Conservation (phyloP, 768 basidiomycete species). For the Suillus discolor region DNA sequence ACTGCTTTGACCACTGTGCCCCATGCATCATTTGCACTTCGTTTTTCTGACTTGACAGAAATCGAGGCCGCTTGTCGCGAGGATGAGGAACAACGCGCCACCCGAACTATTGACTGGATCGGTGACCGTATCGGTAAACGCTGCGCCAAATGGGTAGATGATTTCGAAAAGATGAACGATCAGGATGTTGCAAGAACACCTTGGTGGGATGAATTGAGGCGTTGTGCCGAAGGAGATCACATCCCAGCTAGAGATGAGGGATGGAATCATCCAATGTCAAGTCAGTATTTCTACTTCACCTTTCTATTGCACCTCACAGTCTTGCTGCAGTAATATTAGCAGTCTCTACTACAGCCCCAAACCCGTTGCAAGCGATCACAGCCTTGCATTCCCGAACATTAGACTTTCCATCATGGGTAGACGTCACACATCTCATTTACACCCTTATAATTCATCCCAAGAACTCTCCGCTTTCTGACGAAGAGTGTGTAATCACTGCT, state of each 20-base stretch:
- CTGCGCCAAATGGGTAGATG: conserved; percentile 71
- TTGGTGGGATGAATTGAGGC: conserved; percentile 87
- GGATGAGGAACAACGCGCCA: conserved; percentile 77
- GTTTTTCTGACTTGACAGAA: conserved; percentile 76
- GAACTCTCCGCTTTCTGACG: conserved; percentile 68
- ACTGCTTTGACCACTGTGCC: conserved; percentile 69
- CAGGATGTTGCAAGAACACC: conserved; percentile 54
- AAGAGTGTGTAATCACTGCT: conserved; percentile 61
- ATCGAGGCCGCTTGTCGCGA: conserved; percentile 76
- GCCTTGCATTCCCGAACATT: conserved; percentile 66
- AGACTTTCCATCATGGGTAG: conserved; percentile 83
- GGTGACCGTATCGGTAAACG: conserved; percentile 66
- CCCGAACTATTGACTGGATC: conserved; percentile 86
- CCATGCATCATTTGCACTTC: conserved; percentile 71
- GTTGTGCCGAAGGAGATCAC: conserved; percentile 77
- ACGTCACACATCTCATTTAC: conserved; percentile 68
- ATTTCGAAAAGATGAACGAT: conserved; percentile 52
- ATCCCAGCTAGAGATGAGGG: conserved; percentile 71
- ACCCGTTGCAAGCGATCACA: conserved; percentile 79
- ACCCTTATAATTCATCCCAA: conserved; percentile 78
- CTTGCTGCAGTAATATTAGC: conserved; percentile 69
- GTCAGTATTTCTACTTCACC: conserved; percentile 46
- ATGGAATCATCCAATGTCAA: conserved; percentile 86
- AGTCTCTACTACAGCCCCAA: conserved; percentile 79
- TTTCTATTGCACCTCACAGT: conserved; percentile 15